Conservation (phyloP, 352 stramenopile genomes). For the Phytophthora hybrid region DNA sequence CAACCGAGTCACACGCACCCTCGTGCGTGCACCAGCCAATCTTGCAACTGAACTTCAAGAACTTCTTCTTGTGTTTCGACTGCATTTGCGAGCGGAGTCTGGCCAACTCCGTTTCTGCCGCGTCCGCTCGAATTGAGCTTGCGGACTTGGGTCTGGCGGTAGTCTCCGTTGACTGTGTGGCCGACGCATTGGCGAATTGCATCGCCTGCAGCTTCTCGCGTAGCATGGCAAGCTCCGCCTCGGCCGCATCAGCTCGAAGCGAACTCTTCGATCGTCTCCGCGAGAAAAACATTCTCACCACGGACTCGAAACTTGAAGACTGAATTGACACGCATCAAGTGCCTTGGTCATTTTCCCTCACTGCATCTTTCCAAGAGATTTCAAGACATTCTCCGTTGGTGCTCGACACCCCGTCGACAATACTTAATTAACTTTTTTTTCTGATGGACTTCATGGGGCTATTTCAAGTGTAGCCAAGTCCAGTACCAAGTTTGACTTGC, state of each 20-base stretch:
- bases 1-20: constrained; percentile 8
- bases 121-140: constrained; percentile 16
- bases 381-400: background rate
- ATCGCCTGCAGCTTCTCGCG: constrained; percentile 18
- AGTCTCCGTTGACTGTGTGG: background rate
- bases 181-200: background rate
- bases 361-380: constrained; percentile 5
- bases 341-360: background rate
- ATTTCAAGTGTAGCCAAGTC: background rate
- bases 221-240: constrained; percentile 11
- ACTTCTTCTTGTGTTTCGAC: background rate
- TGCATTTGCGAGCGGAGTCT: constrained; percentile 1
- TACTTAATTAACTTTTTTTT: constrained; percentile 1
- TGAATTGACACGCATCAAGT: background rate
- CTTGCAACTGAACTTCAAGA: constrained; percentile 19
- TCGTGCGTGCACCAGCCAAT: constrained; percentile 24
- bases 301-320: constrained; percentile 13
- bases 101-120: constrained; percentile 13
- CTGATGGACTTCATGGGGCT: background rate
- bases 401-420: background rate
- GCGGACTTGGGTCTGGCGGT: constrained; percentile 8
- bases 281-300: constrained; percentile 11
- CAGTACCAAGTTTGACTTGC: constrained; percentile 1
- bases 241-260: constrained; percentile 9
- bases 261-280: constrained; percentile 8